Percentiles rank a stretch among this genome's conserved stretches.
phyloP scores from a whole-genome alignment of 306 rosid species.

The Begonia peltatifolia region DNA sequence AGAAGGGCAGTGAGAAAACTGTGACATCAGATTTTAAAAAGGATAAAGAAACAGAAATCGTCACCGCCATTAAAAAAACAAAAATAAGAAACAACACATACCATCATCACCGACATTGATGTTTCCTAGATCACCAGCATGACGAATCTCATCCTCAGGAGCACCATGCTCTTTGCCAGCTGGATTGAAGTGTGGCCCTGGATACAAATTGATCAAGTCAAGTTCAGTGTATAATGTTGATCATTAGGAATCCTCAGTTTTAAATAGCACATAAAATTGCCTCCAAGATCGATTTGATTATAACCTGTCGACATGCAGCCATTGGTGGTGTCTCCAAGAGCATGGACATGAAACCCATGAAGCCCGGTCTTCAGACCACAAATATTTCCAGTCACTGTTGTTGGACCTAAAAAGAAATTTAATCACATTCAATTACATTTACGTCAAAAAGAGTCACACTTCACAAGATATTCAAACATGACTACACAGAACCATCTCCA shows the following conservation, averaged over 20 bases:
- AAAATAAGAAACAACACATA: constrained; percentile 9
- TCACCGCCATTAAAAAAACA: too few relatives aligned
- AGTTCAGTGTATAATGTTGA: too few relatives aligned
- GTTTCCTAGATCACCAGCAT: constrained; percentile 97
- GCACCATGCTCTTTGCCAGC: constrained; percentile 68
- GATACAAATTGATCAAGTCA: too few relatives aligned
- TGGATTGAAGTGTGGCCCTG: constrained; percentile 92
- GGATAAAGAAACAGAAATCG: too few relatives aligned
- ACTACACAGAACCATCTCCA: constrained; percentile 46
- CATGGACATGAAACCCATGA: constrained; percentile 91
- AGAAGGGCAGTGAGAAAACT: too few relatives aligned
- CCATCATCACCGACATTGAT: constrained; percentile 72
- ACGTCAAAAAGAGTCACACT: neutral
- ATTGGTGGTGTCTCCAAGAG: constrained; percentile 90
- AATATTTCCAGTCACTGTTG: constrained; percentile 37
- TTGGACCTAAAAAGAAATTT: constrained; percentile 5
- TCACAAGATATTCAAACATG: neutral
- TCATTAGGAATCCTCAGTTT: too few relatives aligned
- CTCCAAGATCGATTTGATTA: too few relatives aligned
- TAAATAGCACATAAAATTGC: too few relatives aligned
- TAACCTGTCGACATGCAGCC: constrained; percentile 95
- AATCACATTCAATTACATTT: neutral
- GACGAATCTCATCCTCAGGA: constrained; percentile 69
- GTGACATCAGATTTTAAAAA: too few relatives aligned
- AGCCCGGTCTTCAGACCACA: constrained; percentile 78